Evolutionary conservation across 768 basidiomycete genomes (phyloP).

Genomic region (Roridomyces roridus): DNA sequence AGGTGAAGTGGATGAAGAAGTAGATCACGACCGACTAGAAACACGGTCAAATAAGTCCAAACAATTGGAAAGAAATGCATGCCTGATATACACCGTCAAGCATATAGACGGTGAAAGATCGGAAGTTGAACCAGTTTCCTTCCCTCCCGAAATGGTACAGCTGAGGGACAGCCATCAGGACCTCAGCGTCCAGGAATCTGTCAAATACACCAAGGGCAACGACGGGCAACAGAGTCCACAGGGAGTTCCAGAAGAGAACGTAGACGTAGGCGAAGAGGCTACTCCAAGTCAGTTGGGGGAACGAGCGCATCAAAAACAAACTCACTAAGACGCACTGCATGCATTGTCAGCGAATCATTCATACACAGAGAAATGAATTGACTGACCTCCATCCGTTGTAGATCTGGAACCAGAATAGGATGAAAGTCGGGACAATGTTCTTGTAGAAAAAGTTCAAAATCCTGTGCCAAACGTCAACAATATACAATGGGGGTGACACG

Average conservation of each 20-base stretch:
- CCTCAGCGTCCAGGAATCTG: conserved; percentile 85
- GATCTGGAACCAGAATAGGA: conserved; percentile 95
- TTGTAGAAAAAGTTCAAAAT: conserved; percentile 99
- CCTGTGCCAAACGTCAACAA: conserved; percentile 46
- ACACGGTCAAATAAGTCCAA: background rate
- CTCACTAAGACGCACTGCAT: conserved; percentile 94
- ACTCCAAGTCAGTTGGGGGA: conserved; percentile 12
- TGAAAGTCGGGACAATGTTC: conserved; percentile 93
- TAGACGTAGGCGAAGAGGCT: conserved; percentile 92
- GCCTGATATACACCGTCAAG: conserved; percentile 87
- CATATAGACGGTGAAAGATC: conserved; percentile 82
- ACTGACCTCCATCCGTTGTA: background rate
- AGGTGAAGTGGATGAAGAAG: conserved; percentile 88
- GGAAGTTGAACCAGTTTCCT: conserved; percentile 83
- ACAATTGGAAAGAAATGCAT: conserved; percentile 30
- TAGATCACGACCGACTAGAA: conserved; percentile 86
- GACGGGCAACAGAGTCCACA: conserved; percentile 94
- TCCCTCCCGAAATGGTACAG: conserved; percentile 85
- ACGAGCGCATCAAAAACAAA: conserved; percentile 20
- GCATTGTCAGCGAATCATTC: conserved; percentile 54
- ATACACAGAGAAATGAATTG: background rate
- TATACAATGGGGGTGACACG: background rate
- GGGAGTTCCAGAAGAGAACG: conserved; percentile 97
- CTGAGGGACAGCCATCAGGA: conserved; percentile 90
- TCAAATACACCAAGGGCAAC: conserved; percentile 97